Evolutionary conservation across 257 asterid genomes (phyloP).

Genomic region (Solanum lycopersicoides): DNA sequence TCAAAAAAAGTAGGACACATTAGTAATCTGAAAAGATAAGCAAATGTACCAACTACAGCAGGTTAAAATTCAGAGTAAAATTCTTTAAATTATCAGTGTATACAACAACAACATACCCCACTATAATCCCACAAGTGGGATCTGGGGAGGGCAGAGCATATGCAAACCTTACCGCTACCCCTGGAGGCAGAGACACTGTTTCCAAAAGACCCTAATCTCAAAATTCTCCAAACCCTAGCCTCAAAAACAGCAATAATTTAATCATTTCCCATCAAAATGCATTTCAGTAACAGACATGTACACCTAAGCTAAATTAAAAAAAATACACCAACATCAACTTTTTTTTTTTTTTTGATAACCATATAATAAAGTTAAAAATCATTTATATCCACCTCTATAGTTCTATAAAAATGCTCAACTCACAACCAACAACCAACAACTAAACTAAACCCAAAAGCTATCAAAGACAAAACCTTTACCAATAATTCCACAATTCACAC

Average conservation of each 20-base stretch:
- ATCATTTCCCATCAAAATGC: conserved; percentile 6
- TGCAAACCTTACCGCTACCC: not conserved
- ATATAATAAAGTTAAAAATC: not conserved
- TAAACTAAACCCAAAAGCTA: not conserved
- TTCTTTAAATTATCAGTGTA: not conserved
- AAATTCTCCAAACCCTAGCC: conserved; percentile 40
- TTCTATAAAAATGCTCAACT: not conserved
- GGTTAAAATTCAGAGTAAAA: not conserved
- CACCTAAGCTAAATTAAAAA: not conserved
- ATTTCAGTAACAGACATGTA: not conserved
- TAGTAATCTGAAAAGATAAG: not conserved
- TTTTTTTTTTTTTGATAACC: not conserved
- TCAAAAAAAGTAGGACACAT: not conserved
- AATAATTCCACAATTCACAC: not conserved
- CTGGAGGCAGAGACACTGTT: not conserved
- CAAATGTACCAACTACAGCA: not conserved
- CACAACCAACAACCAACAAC: not conserved
- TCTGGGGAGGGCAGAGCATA: not conserved
- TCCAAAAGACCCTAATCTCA: not conserved
- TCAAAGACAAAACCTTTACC: not conserved
- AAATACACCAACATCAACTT: not conserved
- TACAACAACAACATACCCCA: not conserved
- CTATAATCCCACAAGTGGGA: not conserved
- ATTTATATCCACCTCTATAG: not conserved
- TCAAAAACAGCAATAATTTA: not conserved